Percentiles rank a stretch among this genome's conserved stretches.
phyloP scores from a whole-genome alignment of 2,329 filamentous ascomycete species.

The Clarireedia hainanense region DNA sequence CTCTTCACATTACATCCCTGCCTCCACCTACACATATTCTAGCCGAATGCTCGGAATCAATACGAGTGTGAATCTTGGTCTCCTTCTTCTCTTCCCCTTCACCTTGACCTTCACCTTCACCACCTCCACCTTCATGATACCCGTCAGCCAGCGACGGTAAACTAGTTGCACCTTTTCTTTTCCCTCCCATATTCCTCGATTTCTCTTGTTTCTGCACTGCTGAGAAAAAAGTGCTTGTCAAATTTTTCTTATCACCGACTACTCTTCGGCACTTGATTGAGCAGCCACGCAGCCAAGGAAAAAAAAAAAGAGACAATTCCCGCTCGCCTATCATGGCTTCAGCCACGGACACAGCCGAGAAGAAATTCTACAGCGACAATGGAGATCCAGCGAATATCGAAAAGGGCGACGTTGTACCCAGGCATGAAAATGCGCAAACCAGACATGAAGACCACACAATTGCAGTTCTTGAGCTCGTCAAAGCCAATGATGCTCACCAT shows the following conservation, averaged over 20 bases:
- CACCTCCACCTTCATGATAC: neutral
- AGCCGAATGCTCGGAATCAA: neutral
- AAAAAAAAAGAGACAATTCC: no score
- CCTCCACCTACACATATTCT: neutral
- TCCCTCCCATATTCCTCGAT: neutral
- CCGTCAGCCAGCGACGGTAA: constrained; percentile 10
- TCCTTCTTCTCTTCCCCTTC: no score
- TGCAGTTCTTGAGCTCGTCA: constrained; percentile 22
- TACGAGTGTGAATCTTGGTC: no score
- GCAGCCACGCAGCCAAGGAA: no score
- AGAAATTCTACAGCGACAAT: constrained; percentile 1
- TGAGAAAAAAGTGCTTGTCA: no score
- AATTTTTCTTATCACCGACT: no score
- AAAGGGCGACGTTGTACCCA: neutral
- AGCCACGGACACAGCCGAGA: constrained; percentile 5
- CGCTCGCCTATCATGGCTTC: constrained; percentile 1
- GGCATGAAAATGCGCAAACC: constrained; percentile 3
- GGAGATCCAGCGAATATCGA: constrained; percentile 3
- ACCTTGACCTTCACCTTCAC: neutral
- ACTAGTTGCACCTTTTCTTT: neutral
- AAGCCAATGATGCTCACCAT: constrained; percentile 22
- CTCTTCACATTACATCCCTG: no score
- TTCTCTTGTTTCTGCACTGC: neutral
- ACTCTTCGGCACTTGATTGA: no score
- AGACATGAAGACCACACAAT: constrained; percentile 12